Evolutionary conservation across 2,329 filamentous ascomycete species (phyloP).

Genomic region (Epichloe gansuensis): DNA sequence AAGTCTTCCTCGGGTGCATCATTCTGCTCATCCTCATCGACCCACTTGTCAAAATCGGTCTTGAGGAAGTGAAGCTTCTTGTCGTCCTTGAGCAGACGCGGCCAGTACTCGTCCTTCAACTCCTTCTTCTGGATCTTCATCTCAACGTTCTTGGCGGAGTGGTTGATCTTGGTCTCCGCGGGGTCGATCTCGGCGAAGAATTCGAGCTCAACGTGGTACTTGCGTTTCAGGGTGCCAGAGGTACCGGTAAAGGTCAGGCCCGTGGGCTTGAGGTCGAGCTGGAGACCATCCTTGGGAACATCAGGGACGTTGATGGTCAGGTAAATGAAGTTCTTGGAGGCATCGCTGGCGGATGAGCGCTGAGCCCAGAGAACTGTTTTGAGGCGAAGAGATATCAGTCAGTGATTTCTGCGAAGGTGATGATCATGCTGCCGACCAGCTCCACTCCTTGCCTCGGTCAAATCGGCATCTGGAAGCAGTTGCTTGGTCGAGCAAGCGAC

Average conservation of each 20-base stretch:
- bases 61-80: conserved; percentile 92
- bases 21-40: conserved; percentile 97
- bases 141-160: conserved; percentile 80
- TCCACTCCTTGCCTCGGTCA: not conserved
- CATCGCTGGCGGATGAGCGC: conserved; percentile 69
- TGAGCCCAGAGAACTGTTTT: conserved; percentile 87
- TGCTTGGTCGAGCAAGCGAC: too few relatives aligned
- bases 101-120: conserved; percentile 89
- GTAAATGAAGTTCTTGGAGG: conserved; percentile 88
- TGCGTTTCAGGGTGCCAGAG: conserved; percentile 72
- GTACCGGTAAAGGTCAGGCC: conserved; percentile 70
- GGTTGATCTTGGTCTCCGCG: conserved; percentile 70
- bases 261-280: conserved; percentile 71
- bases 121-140: conserved; percentile 96
- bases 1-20: conserved; percentile 73
- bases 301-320: conserved; percentile 84
- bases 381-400: not conserved
- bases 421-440: not conserved
- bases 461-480: not conserved
- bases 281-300: conserved; percentile 59
- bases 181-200: conserved; percentile 87
- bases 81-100: conserved; percentile 76
- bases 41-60: conserved; percentile 99
- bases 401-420: not conserved
- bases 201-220: conserved; percentile 75